Base-by-base conservation (phyloP, 2,329 filamentous ascomycete genomes). In the Botrytis elliptica region DNA sequence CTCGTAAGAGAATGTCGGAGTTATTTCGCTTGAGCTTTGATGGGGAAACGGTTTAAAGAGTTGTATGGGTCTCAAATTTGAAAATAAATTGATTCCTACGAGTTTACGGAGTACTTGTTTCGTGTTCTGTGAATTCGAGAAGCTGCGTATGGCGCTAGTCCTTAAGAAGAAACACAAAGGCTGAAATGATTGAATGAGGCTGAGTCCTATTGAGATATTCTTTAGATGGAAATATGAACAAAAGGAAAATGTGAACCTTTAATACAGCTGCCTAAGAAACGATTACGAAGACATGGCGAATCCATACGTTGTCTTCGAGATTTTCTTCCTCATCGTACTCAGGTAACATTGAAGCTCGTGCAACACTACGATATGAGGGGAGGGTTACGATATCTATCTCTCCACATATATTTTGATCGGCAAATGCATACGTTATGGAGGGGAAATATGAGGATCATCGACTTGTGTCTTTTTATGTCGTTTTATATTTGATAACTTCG, bases 401-500 rank as follows among this genome's bases (percentile, higher is more conserved):
- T 67, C 65, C 65, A 67, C 60, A 36, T 33, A 72, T 57, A 40
- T 66, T 44, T 29, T 40, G 59, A 72, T 66, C 60, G 46, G 60
- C 60, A 55, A 12, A 55, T 66, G 62, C 25, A 57, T 29, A 42
- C 55, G 12, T 20, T 36, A 57, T 68, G 22, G 49, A 57, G 70
- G 62, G 46, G 70, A 55, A 40, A 66, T 29, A n/a, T 67, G n/a
- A 42, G 40, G n/a, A 66, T 64, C 46, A 42, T 64, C 46, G 46
- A 72, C 22, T n/a, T 57, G 36, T 72, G 60, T 20, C 60, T 67
- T 72, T 67, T 52, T 25, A 40, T 66, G 22, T 66, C 60, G 38
- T 46, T 71, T 65, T 70, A 49, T 25, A 64, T 66, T 69, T 72
- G 73, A 72, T 72, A 75, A 74, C 74, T 63, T 73, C 70, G 67